Conservation (phyloP, 2,329 filamentous ascomycete genomes). For the Orbilia oligospora region DNA sequence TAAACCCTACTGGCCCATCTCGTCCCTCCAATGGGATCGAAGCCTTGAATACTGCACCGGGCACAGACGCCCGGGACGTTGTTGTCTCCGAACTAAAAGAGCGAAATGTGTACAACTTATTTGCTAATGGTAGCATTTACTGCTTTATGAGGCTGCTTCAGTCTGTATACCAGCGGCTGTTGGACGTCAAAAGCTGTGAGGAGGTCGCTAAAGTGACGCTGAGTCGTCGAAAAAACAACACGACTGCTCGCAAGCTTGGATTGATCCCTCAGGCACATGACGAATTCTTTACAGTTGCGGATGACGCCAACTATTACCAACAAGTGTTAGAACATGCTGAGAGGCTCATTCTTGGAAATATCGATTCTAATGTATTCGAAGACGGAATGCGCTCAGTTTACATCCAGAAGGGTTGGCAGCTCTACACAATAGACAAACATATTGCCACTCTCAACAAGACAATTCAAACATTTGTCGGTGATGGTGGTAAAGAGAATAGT, state of each 20-base stretch:
- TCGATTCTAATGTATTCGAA: constrained; percentile 87
- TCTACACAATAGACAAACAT: constrained; percentile 93
- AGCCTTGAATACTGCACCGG: constrained; percentile 73
- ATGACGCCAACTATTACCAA: constrained; percentile 82
- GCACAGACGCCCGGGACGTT: constrained; percentile 81
- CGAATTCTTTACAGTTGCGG: constrained; percentile 81
- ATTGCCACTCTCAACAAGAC: constrained; percentile 85
- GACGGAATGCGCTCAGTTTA: constrained; percentile 94
- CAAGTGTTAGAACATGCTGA: constrained; percentile 89
- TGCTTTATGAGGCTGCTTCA: constrained; percentile 96
- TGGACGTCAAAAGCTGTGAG: constrained; percentile 85
- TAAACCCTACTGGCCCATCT: constrained; percentile 73
- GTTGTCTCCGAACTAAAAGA: constrained; percentile 77
- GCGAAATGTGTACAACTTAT: constrained; percentile 79
- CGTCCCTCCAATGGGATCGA: constrained; percentile 72
- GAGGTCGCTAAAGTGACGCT: constrained; percentile 81
- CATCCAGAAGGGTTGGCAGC: constrained; percentile 88
- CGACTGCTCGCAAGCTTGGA: constrained; percentile 86
- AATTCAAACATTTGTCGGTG: constrained; percentile 84
- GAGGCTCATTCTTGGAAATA: constrained; percentile 84
- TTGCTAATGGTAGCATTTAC: constrained; percentile 90
- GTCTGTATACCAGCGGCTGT: constrained; percentile 86
- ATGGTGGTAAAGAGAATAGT: constrained; percentile 90
- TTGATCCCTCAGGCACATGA: constrained; percentile 81
- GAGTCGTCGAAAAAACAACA: constrained; percentile 78